Evolutionary conservation across 345 rosid species (phyloP), one percentile per base, ranked within the genome.

Genomic region (Aquilaria malaccensis): DNA sequence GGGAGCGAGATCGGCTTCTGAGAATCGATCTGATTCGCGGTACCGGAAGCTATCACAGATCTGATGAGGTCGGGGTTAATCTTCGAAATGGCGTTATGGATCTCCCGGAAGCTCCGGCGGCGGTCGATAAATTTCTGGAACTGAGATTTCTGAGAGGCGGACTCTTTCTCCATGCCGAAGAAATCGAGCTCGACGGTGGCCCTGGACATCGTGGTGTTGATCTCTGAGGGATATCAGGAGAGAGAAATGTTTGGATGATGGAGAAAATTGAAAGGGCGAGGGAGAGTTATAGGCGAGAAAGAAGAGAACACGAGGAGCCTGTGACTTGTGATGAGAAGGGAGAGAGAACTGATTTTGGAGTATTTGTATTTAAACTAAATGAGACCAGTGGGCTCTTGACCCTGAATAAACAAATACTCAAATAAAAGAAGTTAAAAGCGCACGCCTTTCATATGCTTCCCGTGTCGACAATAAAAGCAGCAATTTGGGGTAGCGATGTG

Each of bases 1-100:
- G 89, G 89, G 60, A 76, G 66, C 1, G 87, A 70, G 37, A 54
- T 53, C 30, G 84, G 63, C 30, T 67, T 71, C 13, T 54, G 65
- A 0, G 73, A 53, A 31, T 67, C 74, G 1, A 63, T 30, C 22
- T 11, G 66, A n/a, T 49, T 52, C 33, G 45, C 55, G 12, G 13
- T 50, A 58, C 76, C 79, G 7, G 88, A 85, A 41, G 84, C 69
- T 69, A 93, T 79, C 64, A 93, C 82, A 6, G 92, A 84, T 69
- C 75, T 85, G 33, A 93, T 75, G 37, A 93, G 74, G 74, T 81
- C 83, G 0, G 97, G 97, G 67, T 89, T 77, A 6, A 93, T 84
- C 82, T 81, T 89, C 14, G 98, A 89, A 65, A 93, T 88, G 59
- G 89, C 89, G 9, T 88, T 69, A 72, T 91, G 98, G 50, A 86